Evolutionary conservation across 1,284 basidiomycete species (phyloP), one percentile per base, ranked within the genome.

Genomic region (Pyrrhoderma noxium): DNA sequence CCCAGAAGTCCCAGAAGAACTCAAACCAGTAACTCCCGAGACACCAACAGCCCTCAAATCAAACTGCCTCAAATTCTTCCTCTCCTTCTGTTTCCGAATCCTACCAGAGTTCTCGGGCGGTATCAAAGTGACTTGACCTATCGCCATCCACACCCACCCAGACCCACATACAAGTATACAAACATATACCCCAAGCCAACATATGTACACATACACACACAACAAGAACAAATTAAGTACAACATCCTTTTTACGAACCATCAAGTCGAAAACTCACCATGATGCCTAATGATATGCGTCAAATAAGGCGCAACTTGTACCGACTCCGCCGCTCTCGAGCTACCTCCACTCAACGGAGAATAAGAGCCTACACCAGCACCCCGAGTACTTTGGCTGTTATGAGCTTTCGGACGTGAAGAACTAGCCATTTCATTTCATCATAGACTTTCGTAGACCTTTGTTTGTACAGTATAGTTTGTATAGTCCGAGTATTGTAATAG

Each of bases 301-400:
- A 80, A 73, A 68, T 79, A 82, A 55, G 80, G 79, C 38, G 75
- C 70, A 59, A 75, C 71, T 57, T 69, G 71, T 60, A 69, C 69
- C 67, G 75, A 71, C 66, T 75, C 73, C 66, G 71, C 64, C 67
- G 64, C 60, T 63, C 66, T 46, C 18, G 52, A 53, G n/a, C 25
- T 21, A n/a, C n/a, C n/a, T n/a, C n/a, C n/a, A n/a, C n/a, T n/a
- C n/a, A n/a, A n/a, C n/a, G n/a, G n/a, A n/a, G n/a, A n/a, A n/a
- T n/a, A n/a, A n/a, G n/a, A n/a, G n/a, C n/a, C n/a, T n/a, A n/a
- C n/a, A n/a, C n/a, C n/a, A n/a, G n/a, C n/a, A n/a, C n/a, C n/a
- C n/a, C n/a, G n/a, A n/a, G n/a, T n/a, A n/a, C n/a, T n/a, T 31
- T 11, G 27, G 11, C 27, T 11, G 27, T 31, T 31, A 11, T 31